Evolutionary conservation across 1,284 basidiomycete species (phyloP).

Genomic region (Omphalotus olearius): DNA sequence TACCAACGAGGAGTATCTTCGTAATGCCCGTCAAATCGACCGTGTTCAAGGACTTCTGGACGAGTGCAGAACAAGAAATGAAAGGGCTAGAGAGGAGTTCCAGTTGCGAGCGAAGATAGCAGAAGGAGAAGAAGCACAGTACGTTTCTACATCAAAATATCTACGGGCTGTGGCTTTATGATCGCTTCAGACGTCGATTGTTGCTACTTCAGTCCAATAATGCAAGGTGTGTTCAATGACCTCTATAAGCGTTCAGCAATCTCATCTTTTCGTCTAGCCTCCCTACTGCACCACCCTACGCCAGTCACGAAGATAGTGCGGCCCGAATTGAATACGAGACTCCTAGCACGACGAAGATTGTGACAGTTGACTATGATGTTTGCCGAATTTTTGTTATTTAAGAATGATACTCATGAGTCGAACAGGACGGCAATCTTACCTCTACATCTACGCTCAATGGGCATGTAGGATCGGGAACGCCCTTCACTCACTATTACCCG

Average conservation of each 20-base stretch:
- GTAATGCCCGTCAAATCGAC: no score
- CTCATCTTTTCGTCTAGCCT: not conserved
- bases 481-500: no score
- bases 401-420: no score
- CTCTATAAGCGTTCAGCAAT: not conserved
- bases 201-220: not conserved
- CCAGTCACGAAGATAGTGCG: slow-evolving; percentile 8
- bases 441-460: no score
- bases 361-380: not conserved
- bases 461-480: no score
- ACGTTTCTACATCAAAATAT: slow-evolving; percentile 12
- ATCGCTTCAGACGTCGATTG: not conserved
- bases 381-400: no score
- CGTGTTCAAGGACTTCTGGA: no score
- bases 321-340: slow-evolving; percentile 1
- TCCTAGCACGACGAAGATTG: not conserved
- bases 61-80: not conserved
- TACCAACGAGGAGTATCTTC: no score
- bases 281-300: not conserved
- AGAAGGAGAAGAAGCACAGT: slow-evolving; percentile 35
- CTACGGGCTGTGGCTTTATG: not conserved
- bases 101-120: not conserved
- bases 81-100: not conserved
- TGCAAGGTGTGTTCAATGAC: not conserved
- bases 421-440: no score